Evolutionary conservation across 805 yeast species (phyloP), one percentile per base, ranked within the genome.

Genomic region (Saccharomyces eubayanus): DNA sequence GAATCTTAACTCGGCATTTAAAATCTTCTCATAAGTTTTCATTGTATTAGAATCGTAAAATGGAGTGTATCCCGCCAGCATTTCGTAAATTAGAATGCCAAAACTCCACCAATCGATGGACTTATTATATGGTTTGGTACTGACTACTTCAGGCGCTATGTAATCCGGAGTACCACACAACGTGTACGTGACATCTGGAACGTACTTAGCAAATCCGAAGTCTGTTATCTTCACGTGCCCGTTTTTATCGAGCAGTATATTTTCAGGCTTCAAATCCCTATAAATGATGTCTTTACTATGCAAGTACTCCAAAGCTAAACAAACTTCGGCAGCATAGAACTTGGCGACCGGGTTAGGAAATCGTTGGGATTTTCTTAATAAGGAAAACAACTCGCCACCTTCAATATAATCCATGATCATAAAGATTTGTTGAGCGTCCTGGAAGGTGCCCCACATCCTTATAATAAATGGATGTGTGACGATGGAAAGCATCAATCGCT

Each of bases 71-170:
- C 97, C 97, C 3, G 96, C 87, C 59, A 90, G 78, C 97, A 90
- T 90, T 72, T 90, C 97, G 69, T 82, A 90, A 40, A 90, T 88
- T 51, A 90, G 76, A 40, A 90, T 87, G 10, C 97, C 97, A 61
- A 90, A 79, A 1, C 96, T 88, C 97, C 97, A 90, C 97, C 97
- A 90, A 70, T 90, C 97, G 43, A 90, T 96, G 12, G 94, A 85
- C 69, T 89, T 89, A 71, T 90, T 90, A 73, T 90, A 90, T 0
- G 96, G 96, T 70, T 89, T 89, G 21, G 96, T 85, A 31, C 95
- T 85, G 51, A 90, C 89, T 3, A 90, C 96, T 70, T 90, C 97
- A 1, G 97, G 97, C 0, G 97, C 97, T 62, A 90, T 89, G 73
- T 90, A 90, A 71, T 90, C 96, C 0, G 97, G 97, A 0, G 97